Evolutionary conservation across 441 rosid species (phyloP), one percentile per base, ranked within the genome.

Genomic region (Euphorbia schlechtendalii): DNA sequence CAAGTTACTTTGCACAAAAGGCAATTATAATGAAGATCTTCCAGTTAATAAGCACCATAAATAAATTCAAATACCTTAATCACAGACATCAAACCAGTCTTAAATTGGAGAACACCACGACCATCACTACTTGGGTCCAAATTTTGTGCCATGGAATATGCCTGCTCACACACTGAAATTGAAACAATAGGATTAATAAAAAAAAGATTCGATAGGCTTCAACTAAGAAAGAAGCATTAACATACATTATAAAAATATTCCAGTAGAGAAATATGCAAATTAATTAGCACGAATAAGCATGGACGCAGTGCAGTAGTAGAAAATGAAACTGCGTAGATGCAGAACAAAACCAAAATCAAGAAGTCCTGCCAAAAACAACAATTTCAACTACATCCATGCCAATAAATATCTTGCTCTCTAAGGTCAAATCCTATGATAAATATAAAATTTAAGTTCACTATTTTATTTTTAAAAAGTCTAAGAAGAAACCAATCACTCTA

Each of bases 91-190:
- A 95, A 82, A 69, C 99, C 99, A 78, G 99, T 92, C 86, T 95
- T 95, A 80, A 95, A 95, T 69, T 95, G 99, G 70, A 95, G 96
- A 71, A 95, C 99, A 74, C 99, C 98, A 68, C 99, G 88, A 41
- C 99, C 96, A 27, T 86, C 96, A 67, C 98, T 92, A 71, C 78
- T 88, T 38, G 98, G 99, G 63, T 95, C 98, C 84, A 95, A 81
- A 71, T 87, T 80, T 73, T 95, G 99, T 10, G 99, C 96, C 95
- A 95, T 84, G 40, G 80, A 74, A 82, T 86, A 95, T 27, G 99
- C 99, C 84, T 95, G 97, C 86, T 95, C 99, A 73, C 96, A 95
- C 45, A 95, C 98, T 95, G 73, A 11, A 76, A 65, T 67, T 24
- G 30, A 74, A 71, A 68, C 46, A 65, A 62, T 17, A 48, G 56